Base-by-base conservation (phyloP, 176 grass and related monocot genomes). In the Ensete glaucum region DNA sequence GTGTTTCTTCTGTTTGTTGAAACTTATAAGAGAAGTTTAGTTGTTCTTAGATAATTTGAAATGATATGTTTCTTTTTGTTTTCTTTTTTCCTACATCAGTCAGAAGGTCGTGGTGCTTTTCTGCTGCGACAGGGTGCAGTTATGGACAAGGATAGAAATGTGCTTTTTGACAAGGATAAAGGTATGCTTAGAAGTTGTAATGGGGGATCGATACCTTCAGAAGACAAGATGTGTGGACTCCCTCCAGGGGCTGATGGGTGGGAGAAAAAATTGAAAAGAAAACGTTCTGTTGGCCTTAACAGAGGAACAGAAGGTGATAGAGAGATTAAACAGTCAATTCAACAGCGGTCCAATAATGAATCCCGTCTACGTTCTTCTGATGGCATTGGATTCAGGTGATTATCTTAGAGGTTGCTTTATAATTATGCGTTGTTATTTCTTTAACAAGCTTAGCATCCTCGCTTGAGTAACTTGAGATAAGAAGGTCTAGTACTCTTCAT, bases 191-290 rank as follows among this genome's bases (percentile, higher is more conserved):
- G 75, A 69, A 17, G 64, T 77, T 85, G 82, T 56, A 85, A 70
- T 73, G 58, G 71, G 43, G 84, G 69, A 64, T 25, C 79, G 9
- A 71, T 66, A 27, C 64, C 79, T 59, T 81, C 79, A 64, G 89
- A 96, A 63, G 92, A 89, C 9, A 96, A 96, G 82, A 73, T 85
- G 50, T 82, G 76, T 57, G 78, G 52, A 58, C 80, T 92, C 71
- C 78, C 92, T 78, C 77, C 92, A 50, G 88, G 83, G 9, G 54
- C 86, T 76, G 92, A 96, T 72, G 92, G 76, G 9, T 91, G 86
- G 88, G 92, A 89, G 58, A 96, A 89, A 77, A 96, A 89, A 66
- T 50, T 91, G 78, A 92, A 82, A 77, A 75, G 89, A 26, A 92
- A 81, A 53, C 84, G 87, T 64, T 96, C 89, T 73, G 78, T 92